These are phyloP conservation scores for Ganoderma resinaceum DNA, from an alignment of 1,284 basidiomycete species.

Conservation along the genomic window DNA sequence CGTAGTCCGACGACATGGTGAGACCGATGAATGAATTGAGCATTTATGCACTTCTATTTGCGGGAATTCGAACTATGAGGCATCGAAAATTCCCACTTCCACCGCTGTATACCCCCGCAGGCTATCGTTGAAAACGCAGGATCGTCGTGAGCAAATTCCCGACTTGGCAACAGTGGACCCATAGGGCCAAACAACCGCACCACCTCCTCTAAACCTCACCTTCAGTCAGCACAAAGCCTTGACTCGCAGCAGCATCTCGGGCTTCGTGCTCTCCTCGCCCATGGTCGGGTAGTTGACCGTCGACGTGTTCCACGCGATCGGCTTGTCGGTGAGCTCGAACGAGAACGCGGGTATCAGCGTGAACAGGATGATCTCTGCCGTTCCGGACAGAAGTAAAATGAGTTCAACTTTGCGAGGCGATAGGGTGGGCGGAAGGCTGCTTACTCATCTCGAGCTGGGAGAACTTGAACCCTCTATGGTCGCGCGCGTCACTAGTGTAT, in stretches of 20 bases:
- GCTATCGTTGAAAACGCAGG: background rate
- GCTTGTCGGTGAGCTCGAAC: constrained; percentile 21
- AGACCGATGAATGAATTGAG: too few relatives aligned
- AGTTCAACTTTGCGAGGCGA: background rate
- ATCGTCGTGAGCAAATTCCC: background rate
- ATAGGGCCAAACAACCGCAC: background rate
- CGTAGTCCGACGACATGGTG: too few relatives aligned
- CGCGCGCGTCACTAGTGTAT: too few relatives aligned
- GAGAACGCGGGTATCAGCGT: constrained; percentile 19
- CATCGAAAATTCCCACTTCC: too few relatives aligned
- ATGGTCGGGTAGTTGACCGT: constrained; percentile 32
- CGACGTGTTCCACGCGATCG: constrained; percentile 33
- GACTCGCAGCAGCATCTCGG: constrained; percentile 29
- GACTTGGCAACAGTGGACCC: background rate
- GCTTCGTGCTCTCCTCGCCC: constrained; percentile 27
- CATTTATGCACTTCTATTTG: too few relatives aligned
- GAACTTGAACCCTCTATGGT: constrained; percentile 8
- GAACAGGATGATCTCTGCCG: constrained; percentile 23
- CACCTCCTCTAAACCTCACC: background rate
- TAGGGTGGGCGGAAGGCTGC: background rate
- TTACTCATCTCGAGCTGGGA: constrained; percentile 10
- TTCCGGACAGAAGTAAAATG: too few relatives aligned
- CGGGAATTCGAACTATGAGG: too few relatives aligned
- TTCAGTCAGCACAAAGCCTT: constrained; percentile 2
- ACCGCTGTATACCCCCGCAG: too few relatives aligned